Evolutionary conservation across 306 rosid genomes (phyloP).

Genomic region (Gillenia trifoliata): DNA sequence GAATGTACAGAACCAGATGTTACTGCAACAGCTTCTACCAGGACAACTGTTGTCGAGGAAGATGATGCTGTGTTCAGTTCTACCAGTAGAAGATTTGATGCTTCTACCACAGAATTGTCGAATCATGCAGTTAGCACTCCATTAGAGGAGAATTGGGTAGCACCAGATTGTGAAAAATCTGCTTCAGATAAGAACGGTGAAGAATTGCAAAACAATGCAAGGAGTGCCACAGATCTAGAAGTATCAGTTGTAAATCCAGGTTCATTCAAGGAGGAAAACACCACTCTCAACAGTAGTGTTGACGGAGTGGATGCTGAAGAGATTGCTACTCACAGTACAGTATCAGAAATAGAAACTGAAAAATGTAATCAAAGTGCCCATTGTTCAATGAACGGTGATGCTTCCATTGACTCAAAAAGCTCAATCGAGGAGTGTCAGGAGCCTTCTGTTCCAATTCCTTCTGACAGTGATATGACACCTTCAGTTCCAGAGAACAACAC

Average conservation of each 20-base stretch:
- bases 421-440: constrained; percentile 38
- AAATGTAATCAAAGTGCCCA: constrained; percentile 16
- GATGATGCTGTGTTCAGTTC: constrained; percentile 34
- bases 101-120: constrained; percentile 34
- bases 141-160: constrained; percentile 28
- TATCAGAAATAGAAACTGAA: constrained; percentile 46
- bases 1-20: constrained; percentile 33
- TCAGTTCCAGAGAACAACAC: constrained; percentile 39
- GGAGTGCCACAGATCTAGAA: constrained; percentile 35
- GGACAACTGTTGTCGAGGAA: constrained; percentile 31
- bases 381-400: constrained; percentile 31
- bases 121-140: constrained; percentile 24
- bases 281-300: constrained; percentile 17
- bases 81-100: constrained; percentile 31
- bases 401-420: constrained; percentile 38
- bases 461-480: constrained; percentile 36
- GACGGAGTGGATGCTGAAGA: constrained; percentile 33
- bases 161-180: constrained; percentile 28
- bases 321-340: constrained; percentile 26
- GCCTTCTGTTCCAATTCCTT: constrained; percentile 27
- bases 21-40: constrained; percentile 25
- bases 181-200: constrained; percentile 28
- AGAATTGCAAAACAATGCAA: constrained; percentile 31
- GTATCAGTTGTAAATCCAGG: constrained; percentile 26
- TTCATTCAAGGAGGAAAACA: constrained; percentile 38